Evolutionary conservation across 2,329 filamentous ascomycete genomes (phyloP), one percentile per base, ranked within the genome.

Genomic region (Stagonosporopsis vannaccii): DNA sequence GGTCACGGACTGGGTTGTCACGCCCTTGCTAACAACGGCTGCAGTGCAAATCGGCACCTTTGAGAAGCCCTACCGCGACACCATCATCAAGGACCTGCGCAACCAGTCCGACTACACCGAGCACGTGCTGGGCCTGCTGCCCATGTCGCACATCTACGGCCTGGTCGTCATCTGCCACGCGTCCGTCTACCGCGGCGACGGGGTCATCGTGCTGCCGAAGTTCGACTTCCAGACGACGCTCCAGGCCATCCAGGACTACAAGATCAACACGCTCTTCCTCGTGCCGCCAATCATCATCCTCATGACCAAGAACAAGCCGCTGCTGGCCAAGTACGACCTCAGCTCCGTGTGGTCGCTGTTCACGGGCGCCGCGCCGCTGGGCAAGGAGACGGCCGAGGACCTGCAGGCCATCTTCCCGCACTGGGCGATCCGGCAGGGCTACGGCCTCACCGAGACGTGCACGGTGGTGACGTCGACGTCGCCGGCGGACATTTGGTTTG

Each of bases 201-300:
- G 87, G 53, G 81, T 89, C 9, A 81, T 95, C 47, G 82, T 94
- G 5, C 81, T 95, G 33, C 87, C 84, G 39, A 91, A 89, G 65
- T 96, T 94, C 67, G 90, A 94, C 45, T 81, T 94, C 42, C 79
- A 82, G n/a, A 76, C 79, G 1, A 88, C 86, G 55, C 79, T 94
- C 13, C 73, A 80, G 26, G 80, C 87, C 0, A 87, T 94, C 17
- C 84, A 91, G 66, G 82, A 79, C 26, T 89, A 86, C 79, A 89
- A 87, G 74, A 90, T 95, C 66, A 80, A 81, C 47, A 80, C 82
- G 37, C 79, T 95, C 13, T 88, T 83, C 63, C 73, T 95, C 63
- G 90, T 93, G 0, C 92, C 92, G 6, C 91, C 92, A 0, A 93
- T 96, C 67, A 86, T 96, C 56, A 90, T 96, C 58, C 82, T 85